Evolutionary conservation across 768 basidiomycete genomes (phyloP).

Genomic region (Lactifluus echinatus): DNA sequence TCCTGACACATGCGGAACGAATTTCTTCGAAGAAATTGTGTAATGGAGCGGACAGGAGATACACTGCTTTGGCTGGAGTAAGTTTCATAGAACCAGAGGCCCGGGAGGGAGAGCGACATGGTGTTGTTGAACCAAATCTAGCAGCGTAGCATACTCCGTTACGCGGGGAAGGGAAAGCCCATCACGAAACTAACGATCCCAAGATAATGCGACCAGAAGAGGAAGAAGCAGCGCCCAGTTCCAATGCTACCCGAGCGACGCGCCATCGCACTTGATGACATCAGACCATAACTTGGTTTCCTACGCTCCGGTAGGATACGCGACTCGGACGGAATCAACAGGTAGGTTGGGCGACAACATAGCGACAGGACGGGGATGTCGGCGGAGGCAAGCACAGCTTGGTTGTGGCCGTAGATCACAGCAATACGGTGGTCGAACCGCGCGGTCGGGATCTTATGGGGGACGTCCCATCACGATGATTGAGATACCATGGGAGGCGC

Average conservation of each 20-base stretch:
- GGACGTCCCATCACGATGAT: slow-evolving; percentile 88
- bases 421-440: slow-evolving; percentile 79
- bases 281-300: slow-evolving; percentile 97
- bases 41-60: slow-evolving; percentile 41
- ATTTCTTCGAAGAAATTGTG: slow-evolving; percentile 24
- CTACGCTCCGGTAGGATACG: slow-evolving; percentile 66
- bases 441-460: slow-evolving; percentile 80
- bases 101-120: slow-evolving; percentile 34
- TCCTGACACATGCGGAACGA: slow-evolving; percentile 52
- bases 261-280: slow-evolving; percentile 95
- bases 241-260: slow-evolving; percentile 70
- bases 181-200: slow-evolving; percentile 66
- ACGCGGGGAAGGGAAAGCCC: slow-evolving; percentile 40
- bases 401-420: slow-evolving; percentile 50
- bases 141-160: background rate
- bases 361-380: slow-evolving; percentile 69
- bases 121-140: slow-evolving; percentile 3
- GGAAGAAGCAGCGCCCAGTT: slow-evolving; percentile 37
- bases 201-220: slow-evolving; percentile 27
- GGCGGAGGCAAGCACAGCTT: slow-evolving; percentile 34
- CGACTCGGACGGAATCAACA: slow-evolving; percentile 86
- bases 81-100: slow-evolving; percentile 34
- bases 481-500: slow-evolving; percentile 79
- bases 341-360: slow-evolving; percentile 87
- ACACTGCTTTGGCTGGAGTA: slow-evolving; percentile 37